phyloP scores from a whole-genome alignment of 306 rosid genomes.

The Cucurbita moschata region DNA sequence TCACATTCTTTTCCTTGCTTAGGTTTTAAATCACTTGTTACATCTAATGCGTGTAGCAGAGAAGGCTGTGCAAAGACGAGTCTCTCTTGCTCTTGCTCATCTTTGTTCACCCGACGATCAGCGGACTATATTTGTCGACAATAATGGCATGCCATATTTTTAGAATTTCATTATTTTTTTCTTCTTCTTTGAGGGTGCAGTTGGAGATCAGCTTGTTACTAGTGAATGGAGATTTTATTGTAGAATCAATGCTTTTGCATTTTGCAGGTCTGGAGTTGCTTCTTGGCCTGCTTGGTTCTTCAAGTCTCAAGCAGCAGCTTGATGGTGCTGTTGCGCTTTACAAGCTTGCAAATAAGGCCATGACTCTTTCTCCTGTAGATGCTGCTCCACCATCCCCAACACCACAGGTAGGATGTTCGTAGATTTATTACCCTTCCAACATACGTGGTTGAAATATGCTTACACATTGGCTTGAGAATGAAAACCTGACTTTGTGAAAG shows the following conservation, averaged over 20 bases:
- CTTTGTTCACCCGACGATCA: conserved; percentile 76
- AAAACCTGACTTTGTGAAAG: not conserved
- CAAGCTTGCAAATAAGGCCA: conserved; percentile 81
- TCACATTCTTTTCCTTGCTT: conserved; percentile 16
- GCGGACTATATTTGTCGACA: conserved; percentile 65
- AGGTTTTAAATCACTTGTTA: conserved; percentile 81
- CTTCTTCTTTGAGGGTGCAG: not conserved
- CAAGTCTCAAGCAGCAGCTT: conserved; percentile 61
- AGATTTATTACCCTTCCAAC: not conserved
- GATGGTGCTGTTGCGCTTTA: conserved; percentile 86
- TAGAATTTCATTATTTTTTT: not conserved
- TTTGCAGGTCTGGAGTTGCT: conserved; percentile 79
- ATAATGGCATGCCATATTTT: conserved; percentile 39
- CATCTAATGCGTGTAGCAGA: conserved; percentile 85
- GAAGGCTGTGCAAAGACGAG: conserved; percentile 62
- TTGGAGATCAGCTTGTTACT: not conserved
- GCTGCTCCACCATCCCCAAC: conserved; percentile 98
- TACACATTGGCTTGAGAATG: not conserved
- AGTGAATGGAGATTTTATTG: not conserved
- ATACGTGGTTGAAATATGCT: not conserved
- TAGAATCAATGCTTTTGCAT: not conserved
- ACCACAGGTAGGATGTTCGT: conserved; percentile 49
- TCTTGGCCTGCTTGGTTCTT: conserved; percentile 71
- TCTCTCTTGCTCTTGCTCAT: conserved; percentile 95
- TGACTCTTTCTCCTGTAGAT: conserved; percentile 63